A percentile compares a stretch with the other conserved stretches of the same genome.
These are phyloP conservation scores for Kodamaea fukazawae DNA, from an alignment of 805 yeast species.

Conservation along the genomic window DNA sequence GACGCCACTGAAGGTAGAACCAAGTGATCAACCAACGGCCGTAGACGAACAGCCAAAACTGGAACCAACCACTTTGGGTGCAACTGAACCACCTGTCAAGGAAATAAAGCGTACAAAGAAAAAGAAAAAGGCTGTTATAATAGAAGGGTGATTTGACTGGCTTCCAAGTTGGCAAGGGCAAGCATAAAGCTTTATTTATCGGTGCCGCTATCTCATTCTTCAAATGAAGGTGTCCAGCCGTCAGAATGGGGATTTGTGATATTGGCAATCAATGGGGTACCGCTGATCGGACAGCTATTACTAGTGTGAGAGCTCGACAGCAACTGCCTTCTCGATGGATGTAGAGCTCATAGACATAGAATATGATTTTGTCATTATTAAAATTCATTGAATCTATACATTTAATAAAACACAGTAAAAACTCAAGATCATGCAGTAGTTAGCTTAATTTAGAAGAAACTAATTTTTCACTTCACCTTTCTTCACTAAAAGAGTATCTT, in stretches of 20 bases:
- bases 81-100: constrained; percentile 22
- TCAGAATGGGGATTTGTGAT: too few species aligned
- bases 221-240: too few species aligned
- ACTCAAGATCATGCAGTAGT: neutral
- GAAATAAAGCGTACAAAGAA: constrained; percentile 36
- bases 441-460: neutral
- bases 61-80: too few species aligned
- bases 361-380: neutral
- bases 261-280: too few species aligned
- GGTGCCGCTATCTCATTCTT: too few species aligned
- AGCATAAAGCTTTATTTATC: too few species aligned
- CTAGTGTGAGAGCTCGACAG: too few species aligned
- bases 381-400: neutral
- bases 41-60: constrained; percentile 19
- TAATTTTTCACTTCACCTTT: neutral
- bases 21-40: constrained; percentile 6
- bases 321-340: too few species aligned
- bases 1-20: too few species aligned
- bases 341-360: too few species aligned
- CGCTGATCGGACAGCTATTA: too few species aligned
- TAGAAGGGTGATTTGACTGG: constrained; percentile 21
- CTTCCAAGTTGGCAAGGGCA: too few species aligned
- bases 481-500: constrained; percentile 21
- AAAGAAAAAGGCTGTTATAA: constrained; percentile 38
- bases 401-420: neutral